phyloP scores from a whole-genome alignment of 1,139 yeast species.

The Geotrichum fermentans region DNA sequence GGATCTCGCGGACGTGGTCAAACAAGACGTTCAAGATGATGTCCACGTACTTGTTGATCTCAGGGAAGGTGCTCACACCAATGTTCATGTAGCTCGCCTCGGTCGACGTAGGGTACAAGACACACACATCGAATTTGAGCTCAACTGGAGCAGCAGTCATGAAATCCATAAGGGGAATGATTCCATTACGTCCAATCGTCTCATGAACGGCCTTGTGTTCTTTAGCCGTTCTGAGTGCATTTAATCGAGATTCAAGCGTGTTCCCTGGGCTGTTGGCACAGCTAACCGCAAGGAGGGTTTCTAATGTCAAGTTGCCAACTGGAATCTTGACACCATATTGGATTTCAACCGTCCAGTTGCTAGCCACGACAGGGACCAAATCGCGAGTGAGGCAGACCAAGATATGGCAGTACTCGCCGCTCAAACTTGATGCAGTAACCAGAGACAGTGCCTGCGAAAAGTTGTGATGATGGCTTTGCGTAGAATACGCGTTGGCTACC shows the following conservation, averaged over 20 bases:
- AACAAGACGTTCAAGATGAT: slow-evolving; percentile 65
- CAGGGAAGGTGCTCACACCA: slow-evolving; percentile 42
- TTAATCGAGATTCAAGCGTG: slow-evolving; percentile 7
- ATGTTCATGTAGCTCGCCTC: slow-evolving; percentile 51
- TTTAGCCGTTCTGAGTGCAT: slow-evolving; percentile 21
- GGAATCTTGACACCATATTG: slow-evolving; percentile 50
- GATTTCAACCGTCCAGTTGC: slow-evolving; percentile 59
- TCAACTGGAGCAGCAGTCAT: slow-evolving; percentile 51
- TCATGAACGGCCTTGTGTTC: slow-evolving; percentile 39
- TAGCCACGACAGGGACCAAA: slow-evolving; percentile 81
- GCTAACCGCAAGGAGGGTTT: slow-evolving; percentile 40
- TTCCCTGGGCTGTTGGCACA: slow-evolving; percentile 11
- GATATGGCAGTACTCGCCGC: slow-evolving; percentile 72
- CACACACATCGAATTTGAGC: slow-evolving; percentile 70
- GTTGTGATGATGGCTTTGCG: slow-evolving; percentile 15
- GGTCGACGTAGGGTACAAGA: slow-evolving; percentile 71
- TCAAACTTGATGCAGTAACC: slow-evolving; percentile 86
- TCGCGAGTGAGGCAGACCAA: slow-evolving; percentile 72
- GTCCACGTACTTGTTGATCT: slow-evolving; percentile 73
- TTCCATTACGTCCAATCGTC: slow-evolving; percentile 27
- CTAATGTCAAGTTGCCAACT: slow-evolving; percentile 42
- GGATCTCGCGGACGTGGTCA: slow-evolving; percentile 54
- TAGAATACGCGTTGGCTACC: background rate
- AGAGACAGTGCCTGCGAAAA: slow-evolving; percentile 52
- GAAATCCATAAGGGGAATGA: slow-evolving; percentile 61